These are phyloP conservation scores for Solanum bukasovii DNA, from an alignment of 257 asterid species.

Conservation along the genomic window DNA sequence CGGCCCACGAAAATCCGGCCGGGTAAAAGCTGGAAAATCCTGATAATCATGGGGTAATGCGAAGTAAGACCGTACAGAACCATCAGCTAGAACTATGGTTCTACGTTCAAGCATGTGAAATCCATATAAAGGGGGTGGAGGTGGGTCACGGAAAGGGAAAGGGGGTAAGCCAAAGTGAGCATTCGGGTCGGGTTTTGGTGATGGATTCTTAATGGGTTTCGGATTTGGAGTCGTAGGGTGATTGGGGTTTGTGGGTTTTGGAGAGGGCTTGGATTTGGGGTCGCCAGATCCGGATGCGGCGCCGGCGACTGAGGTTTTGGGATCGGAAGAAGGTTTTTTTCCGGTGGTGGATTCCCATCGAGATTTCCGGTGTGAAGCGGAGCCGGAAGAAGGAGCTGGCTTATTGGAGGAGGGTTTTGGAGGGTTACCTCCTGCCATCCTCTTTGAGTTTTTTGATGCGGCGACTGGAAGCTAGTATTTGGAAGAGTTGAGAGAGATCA, in stretches of 20 bases:
- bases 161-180: constrained; percentile 16
- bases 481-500: neutral
- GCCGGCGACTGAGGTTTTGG: neutral
- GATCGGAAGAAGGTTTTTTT: neutral
- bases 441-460: neutral
- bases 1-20: constrained; percentile 30
- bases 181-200: constrained; percentile 15
- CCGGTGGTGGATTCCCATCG: constrained; percentile 36
- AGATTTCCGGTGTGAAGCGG: constrained; percentile 32
- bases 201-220: constrained; percentile 9
- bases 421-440: constrained; percentile 31
- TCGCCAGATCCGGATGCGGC: constrained; percentile 7
- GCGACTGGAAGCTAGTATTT: neutral
- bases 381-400: constrained; percentile 10
- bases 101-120: constrained; percentile 94
- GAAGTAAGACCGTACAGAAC: constrained; percentile 75
- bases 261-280: constrained; percentile 34
- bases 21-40: constrained; percentile 35
- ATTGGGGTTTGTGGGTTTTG: constrained; percentile 17
- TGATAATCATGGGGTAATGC: constrained; percentile 77
- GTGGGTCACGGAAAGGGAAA: constrained; percentile 59
- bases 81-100: constrained; percentile 60
- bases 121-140: constrained; percentile 86
- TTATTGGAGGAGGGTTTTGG: constrained; percentile 14
- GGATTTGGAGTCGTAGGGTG: constrained; percentile 29